Conservation (phyloP, 306 rosid genomes). For the Castanospermum australe region DNA sequence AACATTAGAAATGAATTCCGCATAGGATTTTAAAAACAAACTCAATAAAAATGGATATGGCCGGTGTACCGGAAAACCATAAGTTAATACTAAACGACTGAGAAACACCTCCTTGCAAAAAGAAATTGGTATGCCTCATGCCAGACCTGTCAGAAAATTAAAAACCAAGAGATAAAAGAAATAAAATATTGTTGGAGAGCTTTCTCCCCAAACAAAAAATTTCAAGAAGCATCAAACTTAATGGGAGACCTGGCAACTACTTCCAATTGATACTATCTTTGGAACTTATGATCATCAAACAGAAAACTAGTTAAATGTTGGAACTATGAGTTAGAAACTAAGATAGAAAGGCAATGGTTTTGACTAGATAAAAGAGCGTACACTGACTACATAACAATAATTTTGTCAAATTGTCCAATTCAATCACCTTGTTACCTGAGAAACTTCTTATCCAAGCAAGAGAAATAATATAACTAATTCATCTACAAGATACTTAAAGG, state of each 20-base stretch:
- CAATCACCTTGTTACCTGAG: not conserved
- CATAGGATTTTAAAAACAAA: not conserved
- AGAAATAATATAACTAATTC: constrained; percentile 12
- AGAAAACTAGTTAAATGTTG: not conserved
- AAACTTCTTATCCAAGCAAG: constrained; percentile 17
- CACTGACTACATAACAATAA: not conserved
- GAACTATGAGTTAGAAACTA: constrained; percentile 7
- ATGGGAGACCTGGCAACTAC: not conserved
- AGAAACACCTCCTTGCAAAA: constrained; percentile 73
- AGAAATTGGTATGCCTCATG: constrained; percentile 60
- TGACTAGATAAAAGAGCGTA: not conserved
- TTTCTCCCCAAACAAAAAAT: not conserved
- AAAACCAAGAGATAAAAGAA: constrained; percentile 16
- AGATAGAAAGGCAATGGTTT: constrained; percentile 9
- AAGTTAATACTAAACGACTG: constrained; percentile 80
- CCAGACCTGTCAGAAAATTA: constrained; percentile 62
- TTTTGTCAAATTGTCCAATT: not conserved
- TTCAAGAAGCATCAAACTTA: not conserved
- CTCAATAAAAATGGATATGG: constrained; percentile 15
- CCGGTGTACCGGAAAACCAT: constrained; percentile 86
- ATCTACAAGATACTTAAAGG: not conserved
- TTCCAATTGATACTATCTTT: not conserved
- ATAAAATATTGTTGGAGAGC: not conserved
- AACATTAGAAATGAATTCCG: not conserved
- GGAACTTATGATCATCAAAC: not conserved